Percentiles rank a stretch among this genome's conserved stretches.
Evolutionary conservation across 73 alveolate genomes (phyloP).

Genomic region (Paramecium sonneborni): DNA sequence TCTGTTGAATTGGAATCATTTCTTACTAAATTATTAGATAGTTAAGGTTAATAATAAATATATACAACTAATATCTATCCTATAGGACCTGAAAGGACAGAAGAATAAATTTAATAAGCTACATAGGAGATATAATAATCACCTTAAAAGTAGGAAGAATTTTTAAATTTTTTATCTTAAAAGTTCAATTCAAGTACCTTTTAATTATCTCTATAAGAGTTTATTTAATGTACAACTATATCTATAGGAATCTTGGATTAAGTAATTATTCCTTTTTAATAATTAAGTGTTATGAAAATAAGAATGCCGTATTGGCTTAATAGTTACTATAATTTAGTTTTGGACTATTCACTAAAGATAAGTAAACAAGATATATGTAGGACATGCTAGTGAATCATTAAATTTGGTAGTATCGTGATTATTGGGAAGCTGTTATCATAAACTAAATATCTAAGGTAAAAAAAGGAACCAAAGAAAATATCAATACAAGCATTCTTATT

Average conservation of each 20-base stretch:
- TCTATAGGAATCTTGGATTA: neutral
- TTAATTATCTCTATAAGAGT: neutral
- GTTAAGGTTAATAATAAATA: slow-evolving; percentile 8
- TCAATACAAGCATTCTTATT: neutral
- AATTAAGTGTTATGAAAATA: neutral
- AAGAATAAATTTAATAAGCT: neutral
- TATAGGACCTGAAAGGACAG: neutral
- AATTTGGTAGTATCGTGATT: slow-evolving; percentile 39
- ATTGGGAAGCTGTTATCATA: slow-evolving; percentile 22
- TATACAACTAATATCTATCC: neutral
- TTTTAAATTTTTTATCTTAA: neutral
- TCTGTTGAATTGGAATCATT: neutral
- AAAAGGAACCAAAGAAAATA: neutral
- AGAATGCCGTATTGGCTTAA: neutral
- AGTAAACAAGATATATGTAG: slow-evolving; percentile 11
- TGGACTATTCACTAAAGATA: slow-evolving; percentile 18
- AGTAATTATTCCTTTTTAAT: neutral
- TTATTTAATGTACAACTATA: neutral
- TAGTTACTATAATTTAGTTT: neutral
- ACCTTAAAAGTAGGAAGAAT: neutral
- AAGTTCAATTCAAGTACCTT: neutral
- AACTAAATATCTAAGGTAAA: neutral
- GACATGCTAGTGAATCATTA: slow-evolving; percentile 32
- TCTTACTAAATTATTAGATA: neutral
- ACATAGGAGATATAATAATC: neutral